Conservation (phyloP, 164 flowering plant genomes). For the Tetracentron sinense region DNA sequence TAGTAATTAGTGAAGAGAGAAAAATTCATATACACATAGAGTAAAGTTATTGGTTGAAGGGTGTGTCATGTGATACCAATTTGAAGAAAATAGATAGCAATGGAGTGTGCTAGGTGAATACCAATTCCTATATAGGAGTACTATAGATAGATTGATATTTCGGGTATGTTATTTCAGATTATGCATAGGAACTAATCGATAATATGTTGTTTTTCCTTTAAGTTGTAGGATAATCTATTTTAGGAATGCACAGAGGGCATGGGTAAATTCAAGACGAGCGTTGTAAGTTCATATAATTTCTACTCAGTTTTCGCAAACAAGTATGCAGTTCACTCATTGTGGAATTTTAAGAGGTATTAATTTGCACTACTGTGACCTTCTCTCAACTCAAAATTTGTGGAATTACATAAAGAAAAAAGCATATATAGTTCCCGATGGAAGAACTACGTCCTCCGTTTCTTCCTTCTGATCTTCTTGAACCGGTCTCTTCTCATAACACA, state of each 20-base stretch:
- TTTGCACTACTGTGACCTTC: background rate
- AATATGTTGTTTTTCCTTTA: background rate
- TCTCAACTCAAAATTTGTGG: background rate
- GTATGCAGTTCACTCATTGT: background rate
- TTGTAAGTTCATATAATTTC: background rate
- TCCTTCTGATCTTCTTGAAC: conserved; percentile 14
- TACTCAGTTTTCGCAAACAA: background rate
- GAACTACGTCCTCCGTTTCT: conserved; percentile 22
- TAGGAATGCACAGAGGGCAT: conserved; percentile 1
- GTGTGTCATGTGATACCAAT: no score
- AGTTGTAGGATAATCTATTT: background rate
- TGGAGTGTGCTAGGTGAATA: no score
- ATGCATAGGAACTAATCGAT: no score
- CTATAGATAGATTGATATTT: background rate
- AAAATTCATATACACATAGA: no score
- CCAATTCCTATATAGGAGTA: no score
- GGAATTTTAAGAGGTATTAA: background rate
- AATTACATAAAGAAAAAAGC: background rate
- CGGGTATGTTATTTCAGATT: background rate
- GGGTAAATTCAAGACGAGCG: background rate
- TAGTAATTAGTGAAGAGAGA: no score
- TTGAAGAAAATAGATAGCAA: no score
- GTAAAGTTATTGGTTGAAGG: no score
- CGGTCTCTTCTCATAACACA: conserved; percentile 17
- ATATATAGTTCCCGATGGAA: conserved; percentile 29